phyloP scores from a whole-genome alignment of 352 stramenopile genomes.

The Globisporangium heterothallicum region DNA sequence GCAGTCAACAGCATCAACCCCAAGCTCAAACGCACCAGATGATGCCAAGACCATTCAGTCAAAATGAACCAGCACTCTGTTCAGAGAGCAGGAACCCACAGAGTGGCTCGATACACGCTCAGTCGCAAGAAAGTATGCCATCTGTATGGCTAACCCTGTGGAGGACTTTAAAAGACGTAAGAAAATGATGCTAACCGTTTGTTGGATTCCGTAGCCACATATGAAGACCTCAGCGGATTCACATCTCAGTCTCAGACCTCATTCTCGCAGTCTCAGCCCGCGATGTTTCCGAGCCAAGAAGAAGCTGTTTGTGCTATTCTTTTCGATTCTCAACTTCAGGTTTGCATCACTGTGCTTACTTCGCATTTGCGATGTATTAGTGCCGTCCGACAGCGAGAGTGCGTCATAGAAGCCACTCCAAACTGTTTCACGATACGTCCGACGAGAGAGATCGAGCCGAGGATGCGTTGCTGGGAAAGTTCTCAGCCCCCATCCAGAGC shows the following conservation, averaged over 20 bases:
- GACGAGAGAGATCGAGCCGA: conserved; percentile 4
- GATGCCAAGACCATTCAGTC: neutral
- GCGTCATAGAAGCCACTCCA: neutral
- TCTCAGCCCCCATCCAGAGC: conserved; percentile 11
- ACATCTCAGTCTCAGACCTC: conserved; percentile 15
- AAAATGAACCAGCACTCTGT: conserved; percentile 3
- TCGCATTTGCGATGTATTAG: neutral
- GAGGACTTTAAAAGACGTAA: too few species aligned
- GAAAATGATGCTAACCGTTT: neutral
- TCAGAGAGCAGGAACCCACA: neutral
- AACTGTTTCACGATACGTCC: too few species aligned
- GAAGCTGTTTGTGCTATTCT: conserved; percentile 4
- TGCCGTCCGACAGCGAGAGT: neutral
- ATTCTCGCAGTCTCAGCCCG: conserved; percentile 14
- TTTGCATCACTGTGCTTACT: neutral
- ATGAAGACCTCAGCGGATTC: conserved; percentile 11
- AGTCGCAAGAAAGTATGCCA: conserved; percentile 14
- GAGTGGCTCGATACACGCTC: neutral
- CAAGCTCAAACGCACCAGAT: neutral
- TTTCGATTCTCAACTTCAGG: neutral
- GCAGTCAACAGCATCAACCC: neutral
- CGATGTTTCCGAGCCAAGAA: conserved; percentile 15
- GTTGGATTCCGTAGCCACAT: conserved; percentile 1
- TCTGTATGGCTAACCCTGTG: too few species aligned
- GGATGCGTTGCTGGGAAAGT: conserved; percentile 9